phyloP scores from a whole-genome alignment of 1,284 basidiomycete species.

The Ceratobasidium sp. region DNA sequence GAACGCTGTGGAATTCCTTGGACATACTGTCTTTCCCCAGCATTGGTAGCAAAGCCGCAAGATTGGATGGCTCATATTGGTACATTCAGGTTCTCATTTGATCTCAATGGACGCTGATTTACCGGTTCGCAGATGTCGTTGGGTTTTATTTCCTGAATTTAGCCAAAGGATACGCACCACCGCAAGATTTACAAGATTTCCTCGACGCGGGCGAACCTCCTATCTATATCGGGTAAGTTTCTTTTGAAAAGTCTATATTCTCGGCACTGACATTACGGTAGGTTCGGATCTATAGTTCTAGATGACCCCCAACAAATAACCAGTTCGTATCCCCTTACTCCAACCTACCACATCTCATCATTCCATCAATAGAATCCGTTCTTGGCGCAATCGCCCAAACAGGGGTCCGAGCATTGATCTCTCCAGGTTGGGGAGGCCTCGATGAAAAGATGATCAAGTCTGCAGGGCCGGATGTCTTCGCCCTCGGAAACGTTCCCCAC shows the following conservation, averaged over 20 bases:
- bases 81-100: constrained; percentile 48
- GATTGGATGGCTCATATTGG: constrained; percentile 70
- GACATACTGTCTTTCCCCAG: constrained; percentile 73
- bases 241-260: not conserved
- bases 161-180: constrained; percentile 58
- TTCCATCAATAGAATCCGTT: constrained; percentile 52
- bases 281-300: constrained; percentile 69
- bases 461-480: constrained; percentile 60
- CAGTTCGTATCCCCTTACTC: constrained; percentile 46
- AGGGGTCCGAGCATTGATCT: constrained; percentile 62
- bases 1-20: constrained; percentile 68
- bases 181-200: constrained; percentile 58
- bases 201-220: constrained; percentile 60
- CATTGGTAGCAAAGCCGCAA: constrained; percentile 65
- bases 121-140: constrained; percentile 58
- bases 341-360: not conserved
- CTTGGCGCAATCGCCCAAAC: constrained; percentile 62
- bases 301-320: constrained; percentile 65
- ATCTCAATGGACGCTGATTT: not conserved
- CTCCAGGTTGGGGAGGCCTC: constrained; percentile 68
- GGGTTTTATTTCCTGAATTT: constrained; percentile 67
- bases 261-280: constrained; percentile 44
- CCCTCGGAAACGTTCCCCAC: constrained; percentile 69
- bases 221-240: constrained; percentile 63
- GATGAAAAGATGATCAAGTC: constrained; percentile 57